A percentile compares a stretch with the other conserved stretches of the same genome.
Evolutionary conservation across 2,329 filamentous ascomycete species (phyloP).

Genomic region (Ophiobolus disseminans): DNA sequence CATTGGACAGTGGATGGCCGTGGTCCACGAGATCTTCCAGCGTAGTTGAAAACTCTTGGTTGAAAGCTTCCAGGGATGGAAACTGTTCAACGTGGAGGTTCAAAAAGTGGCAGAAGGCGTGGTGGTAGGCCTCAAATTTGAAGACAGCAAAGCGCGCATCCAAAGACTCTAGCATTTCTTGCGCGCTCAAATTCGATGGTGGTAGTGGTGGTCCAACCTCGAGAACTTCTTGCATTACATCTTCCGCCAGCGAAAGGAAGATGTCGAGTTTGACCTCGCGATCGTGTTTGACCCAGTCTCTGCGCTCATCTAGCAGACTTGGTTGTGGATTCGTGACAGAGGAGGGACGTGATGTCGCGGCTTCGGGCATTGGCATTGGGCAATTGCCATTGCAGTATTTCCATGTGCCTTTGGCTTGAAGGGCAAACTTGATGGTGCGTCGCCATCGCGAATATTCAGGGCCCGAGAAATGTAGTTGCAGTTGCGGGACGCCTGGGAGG

Average conservation of each 20-base stretch:
- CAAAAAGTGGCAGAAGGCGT: constrained; percentile 47
- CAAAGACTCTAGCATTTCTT: constrained; percentile 42
- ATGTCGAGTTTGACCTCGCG: constrained; percentile 47
- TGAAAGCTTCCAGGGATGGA: constrained; percentile 42
- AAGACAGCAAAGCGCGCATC: constrained; percentile 37
- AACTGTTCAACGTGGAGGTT: constrained; percentile 48
- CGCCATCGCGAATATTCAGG: constrained; percentile 44
- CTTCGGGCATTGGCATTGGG: constrained; percentile 46
- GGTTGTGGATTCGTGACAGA: constrained; percentile 35
- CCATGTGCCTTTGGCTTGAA: constrained; percentile 42
- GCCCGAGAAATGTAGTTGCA: constrained; percentile 34
- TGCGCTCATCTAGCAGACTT: constrained; percentile 42
- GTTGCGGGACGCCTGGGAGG: constrained; percentile 38
- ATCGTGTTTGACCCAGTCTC: constrained; percentile 45
- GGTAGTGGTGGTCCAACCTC: constrained; percentile 44
- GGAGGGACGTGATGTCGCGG: constrained; percentile 23
- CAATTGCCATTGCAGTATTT: constrained; percentile 40
- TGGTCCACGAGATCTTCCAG: constrained; percentile 45
- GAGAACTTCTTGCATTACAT: constrained; percentile 48
- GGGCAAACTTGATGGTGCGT: constrained; percentile 38
- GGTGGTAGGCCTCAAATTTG: constrained; percentile 46
- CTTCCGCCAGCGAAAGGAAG: constrained; percentile 45
- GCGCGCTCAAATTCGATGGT: constrained; percentile 38
- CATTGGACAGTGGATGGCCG: constrained; percentile 42
- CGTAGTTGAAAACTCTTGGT: constrained; percentile 40